phyloP scores from a whole-genome alignment of 495 filamentous ascomycete species.

The Amorphotheca resinae region DNA sequence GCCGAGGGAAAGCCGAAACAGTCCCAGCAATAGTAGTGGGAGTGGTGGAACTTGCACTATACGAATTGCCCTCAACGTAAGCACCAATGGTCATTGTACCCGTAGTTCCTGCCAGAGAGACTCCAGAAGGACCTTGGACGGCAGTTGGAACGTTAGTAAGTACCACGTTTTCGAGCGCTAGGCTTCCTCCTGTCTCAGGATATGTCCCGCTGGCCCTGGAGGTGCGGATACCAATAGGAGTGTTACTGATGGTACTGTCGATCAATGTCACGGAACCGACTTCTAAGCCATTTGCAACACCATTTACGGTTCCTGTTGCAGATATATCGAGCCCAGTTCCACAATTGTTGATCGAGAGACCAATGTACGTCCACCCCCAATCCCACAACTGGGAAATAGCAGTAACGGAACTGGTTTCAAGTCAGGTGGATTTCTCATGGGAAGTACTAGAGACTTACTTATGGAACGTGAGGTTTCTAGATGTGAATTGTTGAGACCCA shows the following conservation, averaged over 20 bases:
- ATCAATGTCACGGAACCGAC: constrained; percentile 52
- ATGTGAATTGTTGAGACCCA: constrained; percentile 76
- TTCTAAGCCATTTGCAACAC: constrained; percentile 30
- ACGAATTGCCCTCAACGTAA: constrained; percentile 34
- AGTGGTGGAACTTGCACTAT: constrained; percentile 28
- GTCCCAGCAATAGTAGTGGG: constrained; percentile 23
- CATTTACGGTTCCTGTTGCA: constrained; percentile 10
- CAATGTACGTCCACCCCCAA: constrained; percentile 35
- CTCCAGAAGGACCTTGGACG: constrained; percentile 38
- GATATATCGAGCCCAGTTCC: constrained; percentile 51
- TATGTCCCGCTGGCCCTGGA: constrained; percentile 33
- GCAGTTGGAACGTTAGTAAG: constrained; percentile 34
- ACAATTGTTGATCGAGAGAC: constrained; percentile 51
- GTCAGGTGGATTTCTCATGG: constrained; percentile 28
- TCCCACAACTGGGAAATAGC: constrained; percentile 42
- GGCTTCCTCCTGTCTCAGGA: constrained; percentile 36
- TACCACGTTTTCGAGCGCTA: constrained; percentile 54
- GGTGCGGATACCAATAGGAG: constrained; percentile 27
- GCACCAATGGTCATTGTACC: constrained; percentile 39
- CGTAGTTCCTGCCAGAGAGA: constrained; percentile 42
- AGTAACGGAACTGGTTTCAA: constrained; percentile 33
- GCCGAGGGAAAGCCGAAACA: constrained; percentile 29
- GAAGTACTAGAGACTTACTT: constrained; percentile 36
- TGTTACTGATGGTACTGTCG: constrained; percentile 45
- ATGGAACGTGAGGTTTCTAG: constrained; percentile 54